Evolutionary conservation across 2,329 filamentous ascomycete genomes (phyloP), one percentile per base, ranked within the genome.

Genomic region (Colletotrichum nymphaeae): DNA sequence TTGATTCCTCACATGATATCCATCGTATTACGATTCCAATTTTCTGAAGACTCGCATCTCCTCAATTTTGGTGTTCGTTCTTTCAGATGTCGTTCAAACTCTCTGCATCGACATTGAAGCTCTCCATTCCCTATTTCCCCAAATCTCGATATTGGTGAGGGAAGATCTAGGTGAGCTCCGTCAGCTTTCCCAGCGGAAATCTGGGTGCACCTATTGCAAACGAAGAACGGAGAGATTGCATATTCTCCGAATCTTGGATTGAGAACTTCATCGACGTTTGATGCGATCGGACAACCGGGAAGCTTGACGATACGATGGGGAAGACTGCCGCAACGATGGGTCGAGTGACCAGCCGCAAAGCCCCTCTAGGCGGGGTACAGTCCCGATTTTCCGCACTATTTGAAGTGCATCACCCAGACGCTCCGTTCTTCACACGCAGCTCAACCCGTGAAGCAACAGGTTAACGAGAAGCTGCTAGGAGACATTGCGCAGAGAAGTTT

Each of bases 381-480:
- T 1, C 32, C 63, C 63, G 63, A 57, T 65, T 65, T 65, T 65
- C 63, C 63, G 63, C 63, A 65, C 16, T 46, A 65, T 28, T 35
- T 55, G 28, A 49, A 49, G 42, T 49, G 42, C 42, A 22, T 49
- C 3, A 7, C 42, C 42, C 42, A 7, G 19, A 49, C 42, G 42
- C 7, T 9, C 4, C 42, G 19, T 11, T 49, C 42, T 49, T 49
- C 42, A 11, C 19, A 22, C 19, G 19, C 42, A 11, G 19, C 42
- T 49, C 19, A 49, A 49, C 42, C 42, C 19, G 42, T 49, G 7
- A n/a, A n/a, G 42, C 42, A 22, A n/a, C 42, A 49, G 7, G 19
- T 5, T 19, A 11, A 22, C 19, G 4, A 49, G 19, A n/a, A n/a
- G 42, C 42, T 3, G 9, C 4, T 19, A 22, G 42, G 8, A 9